Evolutionary conservation across 2,329 filamentous ascomycete genomes (phyloP).

Genomic region (Leptographium flavum): DNA sequence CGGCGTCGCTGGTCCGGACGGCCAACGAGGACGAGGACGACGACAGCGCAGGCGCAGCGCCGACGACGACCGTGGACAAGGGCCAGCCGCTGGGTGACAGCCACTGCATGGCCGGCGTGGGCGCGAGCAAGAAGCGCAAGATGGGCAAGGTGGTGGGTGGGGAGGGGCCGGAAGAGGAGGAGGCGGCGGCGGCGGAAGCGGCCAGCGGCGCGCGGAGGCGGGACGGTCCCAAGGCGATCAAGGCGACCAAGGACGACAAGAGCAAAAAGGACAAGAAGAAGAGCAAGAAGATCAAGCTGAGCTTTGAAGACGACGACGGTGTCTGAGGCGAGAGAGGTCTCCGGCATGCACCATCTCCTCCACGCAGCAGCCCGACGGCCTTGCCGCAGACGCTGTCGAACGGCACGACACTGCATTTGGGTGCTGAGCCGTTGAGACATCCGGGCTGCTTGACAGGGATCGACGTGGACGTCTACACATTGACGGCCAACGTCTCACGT

Average conservation of each 20-base stretch:
- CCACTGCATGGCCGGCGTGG: conserved; percentile 24
- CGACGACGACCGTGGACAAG: too few relatives aligned
- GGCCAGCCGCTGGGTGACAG: too few relatives aligned
- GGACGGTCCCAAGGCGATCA: conserved; percentile 10
- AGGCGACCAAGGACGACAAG: conserved; percentile 14
- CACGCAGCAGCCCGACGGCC: too few relatives aligned
- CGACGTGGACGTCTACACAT: too few relatives aligned
- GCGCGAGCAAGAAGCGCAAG: conserved; percentile 39
- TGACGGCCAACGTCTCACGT: too few relatives aligned
- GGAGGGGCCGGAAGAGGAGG: conserved; percentile 19
- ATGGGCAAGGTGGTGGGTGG: conserved; percentile 34
- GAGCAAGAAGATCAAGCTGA: conserved; percentile 52
- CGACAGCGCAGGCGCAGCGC: conserved; percentile 4
- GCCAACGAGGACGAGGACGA: too few relatives aligned
- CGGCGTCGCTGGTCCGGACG: conserved; percentile 10
- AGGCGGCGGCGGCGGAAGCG: conserved; percentile 14
- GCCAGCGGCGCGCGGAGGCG: conserved; percentile 16
- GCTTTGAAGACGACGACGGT: conserved; percentile 47
- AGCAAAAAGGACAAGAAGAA: conserved; percentile 41
- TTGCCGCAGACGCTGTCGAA: conserved; percentile 80
- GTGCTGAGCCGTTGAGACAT: too few relatives aligned
- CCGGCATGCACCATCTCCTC: too few relatives aligned
- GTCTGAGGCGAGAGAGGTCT: too few relatives aligned
- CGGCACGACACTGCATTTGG: conserved; percentile 56
- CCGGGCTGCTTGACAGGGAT: too few relatives aligned